A percentile compares a stretch with the other conserved stretches of the same genome.
These are phyloP conservation scores for Cystofilobasidium macerans DNA, from an alignment of 768 basidiomycete genomes.

Conservation along the genomic window DNA sequence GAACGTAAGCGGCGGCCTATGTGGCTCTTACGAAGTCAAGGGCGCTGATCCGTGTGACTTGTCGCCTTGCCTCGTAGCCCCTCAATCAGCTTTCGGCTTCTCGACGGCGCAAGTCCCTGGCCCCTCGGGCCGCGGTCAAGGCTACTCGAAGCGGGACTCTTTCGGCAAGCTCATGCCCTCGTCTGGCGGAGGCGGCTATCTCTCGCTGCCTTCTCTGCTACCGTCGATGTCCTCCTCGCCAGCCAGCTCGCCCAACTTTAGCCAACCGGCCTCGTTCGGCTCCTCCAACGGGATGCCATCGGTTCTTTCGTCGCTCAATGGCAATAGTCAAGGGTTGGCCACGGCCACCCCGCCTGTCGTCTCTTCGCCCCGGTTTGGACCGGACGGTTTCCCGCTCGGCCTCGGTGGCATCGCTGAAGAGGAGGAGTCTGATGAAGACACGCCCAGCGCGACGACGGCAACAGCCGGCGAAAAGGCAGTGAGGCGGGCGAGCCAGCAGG, in stretches of 20 bases:
- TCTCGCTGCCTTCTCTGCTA: conserved; percentile 13
- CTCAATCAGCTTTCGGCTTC: not conserved
- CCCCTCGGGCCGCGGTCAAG: too few species aligned
- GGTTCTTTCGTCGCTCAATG: too few species aligned
- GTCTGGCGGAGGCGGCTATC: not conserved
- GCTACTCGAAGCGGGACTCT: too few species aligned
- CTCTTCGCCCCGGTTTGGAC: conserved; percentile 14
- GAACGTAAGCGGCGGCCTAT: conserved; percentile 19
- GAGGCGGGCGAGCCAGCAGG: not conserved
- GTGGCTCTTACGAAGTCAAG: too few species aligned
- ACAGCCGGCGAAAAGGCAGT: not conserved
- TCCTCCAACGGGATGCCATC: too few species aligned
- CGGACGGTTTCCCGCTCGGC: conserved; percentile 12
- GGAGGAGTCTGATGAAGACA: conserved; percentile 16
- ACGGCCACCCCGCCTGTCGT: not conserved
- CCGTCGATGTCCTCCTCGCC: conserved; percentile 2
- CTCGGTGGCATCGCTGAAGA: conserved; percentile 24
- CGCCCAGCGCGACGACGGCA: too few species aligned
- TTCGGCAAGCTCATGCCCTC: too few species aligned
- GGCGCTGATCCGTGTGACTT: too few species aligned
- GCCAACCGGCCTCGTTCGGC: too few species aligned
- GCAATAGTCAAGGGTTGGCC: too few species aligned
- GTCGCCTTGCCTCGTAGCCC: too few species aligned
- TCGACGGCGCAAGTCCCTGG: too few species aligned
- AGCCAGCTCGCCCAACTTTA: not conserved